phyloP scores from a whole-genome alignment of 176 grass and related monocot genomes.

The Oryza officinalis region DNA sequence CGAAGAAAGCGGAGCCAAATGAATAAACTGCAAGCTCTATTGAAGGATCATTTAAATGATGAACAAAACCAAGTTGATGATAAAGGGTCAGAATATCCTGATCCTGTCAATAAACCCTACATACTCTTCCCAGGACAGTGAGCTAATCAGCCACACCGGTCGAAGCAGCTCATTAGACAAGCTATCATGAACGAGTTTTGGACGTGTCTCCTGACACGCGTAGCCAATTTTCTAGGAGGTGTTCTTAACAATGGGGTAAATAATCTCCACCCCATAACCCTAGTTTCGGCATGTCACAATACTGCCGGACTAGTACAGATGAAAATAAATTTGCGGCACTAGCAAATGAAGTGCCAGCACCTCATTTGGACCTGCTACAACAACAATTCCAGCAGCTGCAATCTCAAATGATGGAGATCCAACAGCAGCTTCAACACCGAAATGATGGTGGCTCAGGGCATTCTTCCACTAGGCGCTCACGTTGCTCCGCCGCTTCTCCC shows the following conservation, averaged over 20 bases:
- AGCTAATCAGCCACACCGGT: background rate
- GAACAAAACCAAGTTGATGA: background rate
- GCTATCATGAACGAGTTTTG: background rate
- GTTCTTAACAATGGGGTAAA: accelerated
- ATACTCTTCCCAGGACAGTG: background rate
- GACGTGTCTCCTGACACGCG: background rate
- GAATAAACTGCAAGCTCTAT: background rate
- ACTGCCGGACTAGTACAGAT: accelerated
- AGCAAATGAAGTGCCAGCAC: background rate
- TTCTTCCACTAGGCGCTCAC: background rate
- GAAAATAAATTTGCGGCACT: background rate
- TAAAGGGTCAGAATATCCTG: no score
- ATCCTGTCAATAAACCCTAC: background rate
- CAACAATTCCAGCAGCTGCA: background rate
- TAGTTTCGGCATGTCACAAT: background rate
- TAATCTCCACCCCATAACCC: accelerated
- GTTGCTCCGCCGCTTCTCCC: background rate
- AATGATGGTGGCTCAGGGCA: background rate
- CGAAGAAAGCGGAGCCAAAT: background rate
- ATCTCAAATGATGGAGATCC: background rate
- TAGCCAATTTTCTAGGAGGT: background rate
- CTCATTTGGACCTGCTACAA: background rate
- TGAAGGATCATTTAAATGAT: background rate
- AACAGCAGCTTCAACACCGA: background rate
- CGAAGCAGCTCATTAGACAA: background rate